phyloP scores from a whole-genome alignment of 2,329 filamentous ascomycete genomes.

The Sordariomycetes sp. region DNA sequence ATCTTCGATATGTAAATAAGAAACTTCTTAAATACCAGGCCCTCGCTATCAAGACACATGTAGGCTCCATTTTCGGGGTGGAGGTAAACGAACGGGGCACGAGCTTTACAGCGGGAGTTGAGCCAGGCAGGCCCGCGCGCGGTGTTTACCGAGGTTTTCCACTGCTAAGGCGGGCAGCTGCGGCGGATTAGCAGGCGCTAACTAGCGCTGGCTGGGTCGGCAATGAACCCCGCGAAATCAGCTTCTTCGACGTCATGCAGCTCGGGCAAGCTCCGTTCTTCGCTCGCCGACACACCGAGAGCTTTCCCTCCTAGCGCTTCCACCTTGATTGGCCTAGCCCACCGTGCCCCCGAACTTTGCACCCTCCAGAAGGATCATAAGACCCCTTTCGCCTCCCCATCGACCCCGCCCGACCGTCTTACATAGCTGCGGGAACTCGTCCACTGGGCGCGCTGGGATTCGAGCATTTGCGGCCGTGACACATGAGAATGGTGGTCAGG shows the following conservation, averaged over 20 bases:
- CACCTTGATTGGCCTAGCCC: background rate
- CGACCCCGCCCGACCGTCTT: background rate
- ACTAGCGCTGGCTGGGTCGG: background rate
- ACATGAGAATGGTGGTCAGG: conserved; percentile 2
- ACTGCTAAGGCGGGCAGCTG: background rate
- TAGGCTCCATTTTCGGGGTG: no score
- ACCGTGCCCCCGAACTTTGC: background rate
- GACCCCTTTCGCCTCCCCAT: background rate
- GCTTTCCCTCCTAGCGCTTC: background rate
- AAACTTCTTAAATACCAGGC: no score
- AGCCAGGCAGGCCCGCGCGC: background rate
- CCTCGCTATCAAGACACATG: no score
- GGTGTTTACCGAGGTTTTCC: background rate
- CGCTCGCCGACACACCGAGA: background rate
- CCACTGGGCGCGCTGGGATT: background rate
- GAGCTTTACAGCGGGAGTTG: background rate
- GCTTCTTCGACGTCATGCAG: background rate
- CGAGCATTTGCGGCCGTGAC: background rate
- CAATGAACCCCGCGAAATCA: background rate
- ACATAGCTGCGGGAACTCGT: background rate
- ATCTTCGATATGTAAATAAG: no score
- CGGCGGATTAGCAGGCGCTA: background rate
- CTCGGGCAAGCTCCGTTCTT: background rate
- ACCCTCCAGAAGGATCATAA: background rate
- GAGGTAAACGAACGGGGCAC: no score